Conservation (phyloP, 495 filamentous ascomycete genomes). For the Talaromyces trachyspermus region DNA sequence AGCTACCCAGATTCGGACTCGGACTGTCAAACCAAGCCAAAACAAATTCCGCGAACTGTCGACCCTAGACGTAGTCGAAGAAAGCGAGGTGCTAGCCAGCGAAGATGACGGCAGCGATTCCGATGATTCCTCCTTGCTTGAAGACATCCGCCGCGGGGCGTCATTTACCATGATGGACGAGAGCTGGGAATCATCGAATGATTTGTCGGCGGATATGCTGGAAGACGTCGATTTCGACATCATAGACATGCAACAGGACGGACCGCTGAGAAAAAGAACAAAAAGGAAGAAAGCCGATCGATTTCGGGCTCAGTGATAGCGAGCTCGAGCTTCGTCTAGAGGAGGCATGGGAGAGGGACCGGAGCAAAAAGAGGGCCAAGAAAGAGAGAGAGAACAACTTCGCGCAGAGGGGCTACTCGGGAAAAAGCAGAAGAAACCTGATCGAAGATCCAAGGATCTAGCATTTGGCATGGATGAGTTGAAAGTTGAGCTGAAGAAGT, state of each 20-base stretch:
- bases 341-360: constrained; percentile 64
- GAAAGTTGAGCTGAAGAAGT: constrained; percentile 60
- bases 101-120: not conserved
- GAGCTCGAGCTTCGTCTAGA: constrained; percentile 61
- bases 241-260: constrained; percentile 70
- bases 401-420: constrained; percentile 74
- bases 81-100: not conserved
- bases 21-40: not conserved
- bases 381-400: constrained; percentile 76
- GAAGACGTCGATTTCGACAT: constrained; percentile 65
- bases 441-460: constrained; percentile 65
- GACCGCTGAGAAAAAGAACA: constrained; percentile 48
- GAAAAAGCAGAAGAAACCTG: constrained; percentile 50
- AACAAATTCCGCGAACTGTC: not conserved
- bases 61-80: not conserved
- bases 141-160: not conserved
- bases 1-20: not conserved
- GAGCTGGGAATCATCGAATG: not conserved
- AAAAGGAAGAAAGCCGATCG: constrained; percentile 31
- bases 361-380: constrained; percentile 69
- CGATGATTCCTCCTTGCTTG: constrained; percentile 1
- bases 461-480: constrained; percentile 68
- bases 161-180: not conserved
- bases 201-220: constrained; percentile 56
- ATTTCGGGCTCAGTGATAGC: constrained; percentile 60